A percentile compares a stretch with the other conserved stretches of the same genome.
These are phyloP conservation scores for Pseudogymnoascus sp. DNA, from an alignment of 2,329 filamentous ascomycete species.

Conservation along the genomic window DNA sequence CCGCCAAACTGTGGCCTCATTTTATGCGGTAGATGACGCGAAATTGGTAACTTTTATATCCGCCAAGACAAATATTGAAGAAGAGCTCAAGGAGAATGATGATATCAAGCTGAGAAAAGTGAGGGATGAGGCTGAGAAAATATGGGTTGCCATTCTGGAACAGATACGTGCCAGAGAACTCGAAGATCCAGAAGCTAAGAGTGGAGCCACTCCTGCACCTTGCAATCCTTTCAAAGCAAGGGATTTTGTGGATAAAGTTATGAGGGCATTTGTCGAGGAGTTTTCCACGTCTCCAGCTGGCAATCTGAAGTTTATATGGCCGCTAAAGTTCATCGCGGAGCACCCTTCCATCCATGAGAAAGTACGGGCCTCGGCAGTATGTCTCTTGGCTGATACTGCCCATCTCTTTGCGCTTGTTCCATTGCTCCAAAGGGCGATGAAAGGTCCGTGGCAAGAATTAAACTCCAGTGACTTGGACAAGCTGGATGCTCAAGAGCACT, in stretches of 20 bases:
- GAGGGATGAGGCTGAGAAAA: not conserved
- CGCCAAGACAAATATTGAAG: not conserved
- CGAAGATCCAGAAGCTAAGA: not conserved
- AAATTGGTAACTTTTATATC: not conserved
- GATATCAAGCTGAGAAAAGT: not conserved
- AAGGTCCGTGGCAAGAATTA: not conserved
- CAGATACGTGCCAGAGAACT: not conserved
- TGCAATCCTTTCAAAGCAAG: not conserved
- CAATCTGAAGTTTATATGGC: not conserved
- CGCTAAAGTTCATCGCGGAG: conserved; percentile 1
- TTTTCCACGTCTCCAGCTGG: not conserved
- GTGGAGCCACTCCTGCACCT: not conserved
- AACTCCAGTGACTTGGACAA: not conserved
- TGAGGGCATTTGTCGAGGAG: not conserved
- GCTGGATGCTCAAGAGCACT: not conserved
- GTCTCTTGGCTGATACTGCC: not conserved
- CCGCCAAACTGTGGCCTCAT: not conserved
- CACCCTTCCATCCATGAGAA: not conserved
- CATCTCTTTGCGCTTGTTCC: not conserved
- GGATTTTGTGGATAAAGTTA: not conserved
- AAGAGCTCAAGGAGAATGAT: not conserved
- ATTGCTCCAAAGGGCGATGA: not conserved
- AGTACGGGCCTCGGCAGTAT: not conserved
- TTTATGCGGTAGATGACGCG: not conserved
- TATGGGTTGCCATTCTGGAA: not conserved